Conservation (phyloP, 2,329 filamentous ascomycete genomes). For the Beauveria sp. region DNA sequence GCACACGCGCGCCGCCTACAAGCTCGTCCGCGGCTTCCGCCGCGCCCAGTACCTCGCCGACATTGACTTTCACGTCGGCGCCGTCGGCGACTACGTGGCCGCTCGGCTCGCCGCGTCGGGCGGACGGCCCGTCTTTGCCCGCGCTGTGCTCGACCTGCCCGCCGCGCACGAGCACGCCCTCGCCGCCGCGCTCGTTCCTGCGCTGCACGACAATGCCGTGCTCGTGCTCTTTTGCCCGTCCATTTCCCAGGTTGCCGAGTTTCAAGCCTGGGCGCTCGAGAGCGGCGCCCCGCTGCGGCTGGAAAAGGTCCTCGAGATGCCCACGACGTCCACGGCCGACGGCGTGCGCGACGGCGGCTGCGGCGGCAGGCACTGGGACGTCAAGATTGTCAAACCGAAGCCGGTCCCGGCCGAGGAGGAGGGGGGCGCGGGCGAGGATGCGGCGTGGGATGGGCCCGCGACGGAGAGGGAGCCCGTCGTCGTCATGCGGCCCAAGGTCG, state of each 20-base stretch:
- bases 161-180: conserved; percentile 41
- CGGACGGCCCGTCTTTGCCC: conserved; percentile 56
- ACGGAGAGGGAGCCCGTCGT: conserved; percentile 21
- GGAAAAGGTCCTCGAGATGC: conserved; percentile 54
- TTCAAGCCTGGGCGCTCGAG: conserved; percentile 39
- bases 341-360: conserved; percentile 37
- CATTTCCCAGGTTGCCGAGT: conserved; percentile 68
- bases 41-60: conserved; percentile 62
- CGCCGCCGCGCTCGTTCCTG: conserved; percentile 40
- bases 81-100: conserved; percentile 56
- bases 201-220: conserved; percentile 55
- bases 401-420: conserved; percentile 15
- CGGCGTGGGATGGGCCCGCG: not conserved
- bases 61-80: conserved; percentile 66
- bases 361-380: conserved; percentile 56
- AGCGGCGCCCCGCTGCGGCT: conserved; percentile 46
- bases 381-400: conserved; percentile 39
- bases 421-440: conserved; percentile 6
- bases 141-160: conserved; percentile 69
- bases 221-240: conserved; percentile 69
- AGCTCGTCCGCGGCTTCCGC: conserved; percentile 58
- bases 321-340: conserved; percentile 29
- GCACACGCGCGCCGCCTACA: conserved; percentile 57
- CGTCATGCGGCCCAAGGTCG: conserved; percentile 35
- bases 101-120: conserved; percentile 36